phyloP scores from a whole-genome alignment of 352 stramenopile genomes.

The Saprolegnia diclina region DNA sequence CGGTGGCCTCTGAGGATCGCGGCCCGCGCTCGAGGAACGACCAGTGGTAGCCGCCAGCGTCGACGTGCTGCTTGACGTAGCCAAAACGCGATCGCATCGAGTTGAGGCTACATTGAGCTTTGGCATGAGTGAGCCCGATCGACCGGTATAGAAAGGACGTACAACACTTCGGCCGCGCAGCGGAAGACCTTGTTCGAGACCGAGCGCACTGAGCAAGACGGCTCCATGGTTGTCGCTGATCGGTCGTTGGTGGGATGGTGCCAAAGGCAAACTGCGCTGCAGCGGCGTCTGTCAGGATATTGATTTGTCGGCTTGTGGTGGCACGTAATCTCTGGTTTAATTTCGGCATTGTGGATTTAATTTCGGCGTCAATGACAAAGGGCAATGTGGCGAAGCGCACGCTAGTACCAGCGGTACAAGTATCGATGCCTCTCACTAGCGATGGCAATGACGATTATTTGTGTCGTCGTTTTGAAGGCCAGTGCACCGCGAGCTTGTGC shows the following conservation, averaged over 20 bases:
- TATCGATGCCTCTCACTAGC: background rate
- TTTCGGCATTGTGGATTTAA: background rate
- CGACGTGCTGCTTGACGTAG: conserved; percentile 13
- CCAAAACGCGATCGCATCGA: background rate
- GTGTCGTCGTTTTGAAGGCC: too few relatives aligned
- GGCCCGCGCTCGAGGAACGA: conserved; percentile 21
- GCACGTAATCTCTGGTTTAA: background rate
- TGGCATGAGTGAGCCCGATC: background rate
- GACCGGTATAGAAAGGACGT: background rate
- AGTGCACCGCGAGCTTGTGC: too few relatives aligned
- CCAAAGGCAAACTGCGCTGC: background rate
- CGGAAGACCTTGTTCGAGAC: conserved; percentile 17
- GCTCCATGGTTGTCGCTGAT: conserved; percentile 1
- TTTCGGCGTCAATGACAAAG: background rate
- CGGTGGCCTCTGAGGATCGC: background rate
- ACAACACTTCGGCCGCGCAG: conserved; percentile 14
- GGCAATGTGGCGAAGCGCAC: background rate
- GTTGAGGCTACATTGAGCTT: conserved; percentile 1
- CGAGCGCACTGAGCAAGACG: conserved; percentile 5
- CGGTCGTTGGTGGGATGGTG: background rate
- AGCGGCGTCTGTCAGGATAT: background rate
- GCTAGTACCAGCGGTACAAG: background rate
- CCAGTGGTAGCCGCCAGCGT: conserved; percentile 22
- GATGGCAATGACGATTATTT: background rate
- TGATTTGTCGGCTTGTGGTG: background rate